These are phyloP conservation scores for Uronychia binucleata DNA, from an alignment of 73 alveolate species.

Conservation along the genomic window DNA sequence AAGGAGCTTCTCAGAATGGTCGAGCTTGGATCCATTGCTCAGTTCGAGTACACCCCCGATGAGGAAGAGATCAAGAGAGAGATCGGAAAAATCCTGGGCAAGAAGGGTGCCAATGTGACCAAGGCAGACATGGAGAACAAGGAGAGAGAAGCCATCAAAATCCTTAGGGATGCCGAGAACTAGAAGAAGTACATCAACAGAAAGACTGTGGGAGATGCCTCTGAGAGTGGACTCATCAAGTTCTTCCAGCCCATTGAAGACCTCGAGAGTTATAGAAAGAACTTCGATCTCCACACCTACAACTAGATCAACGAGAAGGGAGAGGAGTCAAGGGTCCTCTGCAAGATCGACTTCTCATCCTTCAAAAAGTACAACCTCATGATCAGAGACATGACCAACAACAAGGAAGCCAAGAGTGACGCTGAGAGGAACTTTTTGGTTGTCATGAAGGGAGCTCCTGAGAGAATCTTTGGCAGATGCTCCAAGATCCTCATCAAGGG, in stretches of 20 bases:
- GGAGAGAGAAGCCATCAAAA: slow-evolving; percentile 2
- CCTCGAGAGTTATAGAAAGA: slow-evolving; percentile 52
- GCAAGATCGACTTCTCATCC: background rate
- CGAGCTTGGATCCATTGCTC: slow-evolving; percentile 49
- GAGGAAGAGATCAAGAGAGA: slow-evolving; percentile 28
- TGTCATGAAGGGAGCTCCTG: slow-evolving; percentile 98
- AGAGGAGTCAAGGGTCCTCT: background rate
- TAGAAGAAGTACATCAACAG: slow-evolving; percentile 30
- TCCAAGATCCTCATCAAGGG: slow-evolving; percentile 32
- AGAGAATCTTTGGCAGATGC: slow-evolving; percentile 84
- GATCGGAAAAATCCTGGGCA: slow-evolving; percentile 16
- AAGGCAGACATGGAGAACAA: slow-evolving; percentile 5
- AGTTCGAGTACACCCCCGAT: slow-evolving; percentile 21
- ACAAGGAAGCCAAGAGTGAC: background rate
- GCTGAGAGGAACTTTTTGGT: slow-evolving; percentile 40
- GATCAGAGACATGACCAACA: slow-evolving; percentile 39
- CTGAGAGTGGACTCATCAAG: slow-evolving; percentile 93
- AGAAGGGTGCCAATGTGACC: slow-evolving; percentile 7
- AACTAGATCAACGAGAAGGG: background rate
- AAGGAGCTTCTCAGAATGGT: slow-evolving; percentile 10
- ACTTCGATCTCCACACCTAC: slow-evolving; percentile 42
- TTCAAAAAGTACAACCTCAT: slow-evolving; percentile 22
- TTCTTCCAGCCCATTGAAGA: slow-evolving; percentile 86
- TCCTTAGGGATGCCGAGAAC: slow-evolving; percentile 14
- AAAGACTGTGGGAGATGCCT: slow-evolving; percentile 86